A percentile compares a stretch with the other conserved stretches of the same genome.
Evolutionary conservation across 2,329 filamentous ascomycete genomes (phyloP).

Genomic region (Sclerotinia nivalis): DNA sequence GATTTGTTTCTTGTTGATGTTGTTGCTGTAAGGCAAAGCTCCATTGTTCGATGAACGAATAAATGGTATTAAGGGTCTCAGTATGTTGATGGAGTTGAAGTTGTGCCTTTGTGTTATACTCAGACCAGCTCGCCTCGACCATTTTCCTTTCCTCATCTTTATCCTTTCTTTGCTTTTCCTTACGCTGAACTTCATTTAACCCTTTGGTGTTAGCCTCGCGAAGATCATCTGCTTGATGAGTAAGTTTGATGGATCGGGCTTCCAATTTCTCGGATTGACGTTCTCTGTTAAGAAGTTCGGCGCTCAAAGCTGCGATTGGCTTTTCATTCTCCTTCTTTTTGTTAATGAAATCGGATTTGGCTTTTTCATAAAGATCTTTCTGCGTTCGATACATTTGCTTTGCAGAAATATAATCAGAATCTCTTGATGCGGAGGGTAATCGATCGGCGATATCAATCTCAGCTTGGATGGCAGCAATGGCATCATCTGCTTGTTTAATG

Average conservation of each 20-base stretch:
- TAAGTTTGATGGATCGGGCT: constrained; percentile 69
- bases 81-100: constrained; percentile 20
- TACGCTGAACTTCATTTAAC: constrained; percentile 42
- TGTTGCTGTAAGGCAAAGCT: neutral
- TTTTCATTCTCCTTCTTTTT: constrained; percentile 63
- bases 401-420: constrained; percentile 51
- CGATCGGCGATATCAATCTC: constrained; percentile 66
- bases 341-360: constrained; percentile 56
- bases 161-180: constrained; percentile 35
- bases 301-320: constrained; percentile 61
- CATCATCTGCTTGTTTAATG: constrained; percentile 64
- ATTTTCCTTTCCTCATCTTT: constrained; percentile 36
- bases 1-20: constrained; percentile 13
- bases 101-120: constrained; percentile 26
- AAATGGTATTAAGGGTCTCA: neutral
- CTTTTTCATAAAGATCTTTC: constrained; percentile 48
- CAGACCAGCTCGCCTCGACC: constrained; percentile 33
- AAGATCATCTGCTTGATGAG: constrained; percentile 70
- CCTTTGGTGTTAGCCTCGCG: constrained; percentile 64
- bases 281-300: constrained; percentile 63
- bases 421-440: constrained; percentile 60
- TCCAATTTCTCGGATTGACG: constrained; percentile 71
- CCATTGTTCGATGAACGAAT: neutral
- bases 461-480: constrained; percentile 53
- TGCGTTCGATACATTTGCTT: constrained; percentile 57